phyloP scores from a whole-genome alignment of 148 eudicot genomes.

The Persicaria tinctoria region DNA sequence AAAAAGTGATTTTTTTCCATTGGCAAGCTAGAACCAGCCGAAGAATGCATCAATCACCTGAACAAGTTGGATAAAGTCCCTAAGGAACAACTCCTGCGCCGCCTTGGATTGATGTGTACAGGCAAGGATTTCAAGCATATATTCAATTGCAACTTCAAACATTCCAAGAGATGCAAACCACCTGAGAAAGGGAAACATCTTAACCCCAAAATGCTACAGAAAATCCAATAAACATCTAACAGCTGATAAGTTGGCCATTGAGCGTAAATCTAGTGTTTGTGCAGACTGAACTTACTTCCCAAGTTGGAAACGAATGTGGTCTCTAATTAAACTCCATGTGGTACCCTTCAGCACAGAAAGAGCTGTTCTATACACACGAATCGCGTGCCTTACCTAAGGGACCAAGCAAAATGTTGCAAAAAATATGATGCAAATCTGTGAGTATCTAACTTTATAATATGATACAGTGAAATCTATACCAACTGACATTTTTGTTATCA shows the following conservation, averaged over 20 bases:
- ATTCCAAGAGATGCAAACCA: slow-evolving; percentile 91
- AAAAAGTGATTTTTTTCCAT: not conserved
- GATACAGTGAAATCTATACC: not conserved
- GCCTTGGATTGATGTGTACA: slow-evolving; percentile 87
- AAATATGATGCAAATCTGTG: slow-evolving; percentile 6
- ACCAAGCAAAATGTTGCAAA: slow-evolving; percentile 17
- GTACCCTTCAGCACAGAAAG: slow-evolving; percentile 82
- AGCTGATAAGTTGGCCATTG: not conserved
- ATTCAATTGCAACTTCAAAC: slow-evolving; percentile 75
- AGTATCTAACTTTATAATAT: slow-evolving; percentile 2
- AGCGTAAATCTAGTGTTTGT: not conserved
- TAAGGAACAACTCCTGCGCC: slow-evolving; percentile 82
- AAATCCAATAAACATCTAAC: not conserved
- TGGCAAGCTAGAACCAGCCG: not conserved
- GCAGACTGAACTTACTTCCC: slow-evolving; percentile 61
- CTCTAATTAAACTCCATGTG: slow-evolving; percentile 77
- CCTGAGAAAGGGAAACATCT: slow-evolving; percentile 28
- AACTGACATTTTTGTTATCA: not conserved
- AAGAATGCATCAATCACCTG: slow-evolving; percentile 42
- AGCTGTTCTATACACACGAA: slow-evolving; percentile 80
- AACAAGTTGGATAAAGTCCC: slow-evolving; percentile 72
- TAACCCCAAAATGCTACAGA: not conserved
- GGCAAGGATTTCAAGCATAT: slow-evolving; percentile 75
- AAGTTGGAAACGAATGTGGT: slow-evolving; percentile 86
- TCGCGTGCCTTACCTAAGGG: slow-evolving; percentile 78